Evolutionary conservation across 257 asterid species (phyloP), one percentile per base, ranked within the genome.

Genomic region (Salvia splendens): DNA sequence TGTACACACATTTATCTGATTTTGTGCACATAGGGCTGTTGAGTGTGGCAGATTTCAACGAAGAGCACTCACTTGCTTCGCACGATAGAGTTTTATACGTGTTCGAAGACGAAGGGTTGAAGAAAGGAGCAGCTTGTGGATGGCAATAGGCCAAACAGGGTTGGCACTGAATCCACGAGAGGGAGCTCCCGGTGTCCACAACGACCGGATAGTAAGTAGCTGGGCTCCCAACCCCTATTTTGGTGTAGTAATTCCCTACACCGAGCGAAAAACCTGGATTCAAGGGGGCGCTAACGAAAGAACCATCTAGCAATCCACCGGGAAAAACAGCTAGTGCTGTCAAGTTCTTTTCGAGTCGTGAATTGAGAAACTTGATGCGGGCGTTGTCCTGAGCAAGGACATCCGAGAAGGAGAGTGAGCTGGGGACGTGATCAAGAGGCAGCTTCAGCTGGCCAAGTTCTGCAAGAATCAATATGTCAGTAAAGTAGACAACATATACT

Each of bases 171-270:
- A 78, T 60, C 86, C 86, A 84, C 0, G 89, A 84, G 64, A 84
- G 75, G 62, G 89, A 84, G 82, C 87, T 82, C 28, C 89, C 89
- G 0, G 89, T 82, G 72, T 84, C 89, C 33, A 84, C 82, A 0
- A 84, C 78, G 0, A 84, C 89, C 2, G 67, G 73, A 47, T 84
- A 73, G 73, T 77, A 74, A 12, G 87, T 84, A 6, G 85, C 69
- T 2, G 89, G 89, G 6, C 74, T 76, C 42, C 89, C 89, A 1
- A 84, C 40, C 17, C 89, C 89, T 15, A 84, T 71, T 67, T 59
- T 71, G 14, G 87, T 84, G 78, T 70, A 84, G 85, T 82, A 84
- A 62, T 79, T 84, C 24, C 70, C 82, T 5, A 82, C 55, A 9
- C 84, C 84, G 17, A 84, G 66, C 0, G 77, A 12, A 42, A 20